These are phyloP conservation scores for Hemerocallis citrina DNA, from an alignment of 106 monocot genomes.

Conservation along the genomic window DNA sequence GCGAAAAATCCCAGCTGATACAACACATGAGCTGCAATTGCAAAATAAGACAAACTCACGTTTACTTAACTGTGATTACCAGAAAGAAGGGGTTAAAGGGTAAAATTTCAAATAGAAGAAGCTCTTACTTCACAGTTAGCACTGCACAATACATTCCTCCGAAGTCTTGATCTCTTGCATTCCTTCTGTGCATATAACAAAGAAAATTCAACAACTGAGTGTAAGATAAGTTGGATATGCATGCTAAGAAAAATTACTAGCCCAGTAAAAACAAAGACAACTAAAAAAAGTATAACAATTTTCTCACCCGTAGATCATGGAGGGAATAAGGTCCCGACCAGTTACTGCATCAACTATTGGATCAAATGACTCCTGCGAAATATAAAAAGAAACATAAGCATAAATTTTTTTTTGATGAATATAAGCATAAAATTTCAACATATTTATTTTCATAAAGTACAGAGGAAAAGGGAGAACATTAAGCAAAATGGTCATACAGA, in stretches of 20 bases:
- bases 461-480: too few species aligned
- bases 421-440: background rate
- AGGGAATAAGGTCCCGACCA: conserved; percentile 82
- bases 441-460: too few species aligned
- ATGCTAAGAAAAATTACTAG: background rate
- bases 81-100: background rate
- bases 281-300: conserved; percentile 2
- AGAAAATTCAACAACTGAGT: background rate
- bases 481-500: too few species aligned
- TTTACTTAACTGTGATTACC: conserved; percentile 1
- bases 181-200: conserved; percentile 35
- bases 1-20: conserved; percentile 82
- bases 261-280: background rate
- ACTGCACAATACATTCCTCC: conserved; percentile 84
- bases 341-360: conserved; percentile 82
- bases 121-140: conserved; percentile 66
- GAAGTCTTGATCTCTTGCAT: conserved; percentile 74
- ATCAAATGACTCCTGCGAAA: conserved; percentile 82
- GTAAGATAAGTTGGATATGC: background rate
- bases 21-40: conserved; percentile 64
- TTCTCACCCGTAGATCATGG: conserved; percentile 90
- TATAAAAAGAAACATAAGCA: background rate
- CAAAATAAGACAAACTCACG: background rate
- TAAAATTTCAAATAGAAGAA: conserved; percentile 4
- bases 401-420: too few species aligned